These are phyloP conservation scores for Neonectria magnoliae DNA, from an alignment of 2,329 filamentous ascomycete species.

Conservation along the genomic window DNA sequence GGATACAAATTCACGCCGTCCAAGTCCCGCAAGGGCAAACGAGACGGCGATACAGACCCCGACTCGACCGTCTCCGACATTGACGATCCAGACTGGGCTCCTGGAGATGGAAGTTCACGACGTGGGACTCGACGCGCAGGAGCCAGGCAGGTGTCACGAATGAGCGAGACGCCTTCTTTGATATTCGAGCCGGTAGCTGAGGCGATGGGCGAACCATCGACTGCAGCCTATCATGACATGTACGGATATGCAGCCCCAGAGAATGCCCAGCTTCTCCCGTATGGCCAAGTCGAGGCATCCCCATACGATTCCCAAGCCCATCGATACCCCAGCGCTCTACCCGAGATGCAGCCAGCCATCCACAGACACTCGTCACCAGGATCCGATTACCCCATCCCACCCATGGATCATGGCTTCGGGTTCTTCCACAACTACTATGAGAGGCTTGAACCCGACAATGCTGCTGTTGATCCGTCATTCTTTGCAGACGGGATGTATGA, in stretches of 20 bases:
- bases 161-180: slow-evolving; percentile 33
- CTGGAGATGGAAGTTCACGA: slow-evolving; percentile 14
- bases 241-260: slow-evolving; percentile 28
- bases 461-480: slow-evolving; percentile 20
- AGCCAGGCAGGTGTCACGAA: slow-evolving; percentile 27
- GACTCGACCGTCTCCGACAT: slow-evolving; percentile 31
- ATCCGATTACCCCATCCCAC: slow-evolving; percentile 29
- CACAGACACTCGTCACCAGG: slow-evolving; percentile 36
- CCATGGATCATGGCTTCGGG: slow-evolving; percentile 9
- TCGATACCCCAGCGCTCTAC: slow-evolving; percentile 21
- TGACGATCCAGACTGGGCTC: slow-evolving; percentile 37
- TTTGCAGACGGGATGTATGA: slow-evolving; percentile 15
- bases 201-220: slow-evolving; percentile 11
- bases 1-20: slow-evolving; percentile 94
- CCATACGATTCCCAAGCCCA: slow-evolving; percentile 26
- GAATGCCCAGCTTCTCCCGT: slow-evolving; percentile 22
- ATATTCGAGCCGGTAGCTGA: slow-evolving; percentile 23
- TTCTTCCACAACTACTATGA: slow-evolving; percentile 27
- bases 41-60: slow-evolving; percentile 45
- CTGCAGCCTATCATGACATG: slow-evolving; percentile 26
- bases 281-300: slow-evolving; percentile 26
- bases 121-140: slow-evolving; percentile 19
- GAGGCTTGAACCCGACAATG: neutral
- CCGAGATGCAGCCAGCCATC: slow-evolving; percentile 19
- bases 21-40: slow-evolving; percentile 63